A percentile compares a stretch with the other conserved stretches of the same genome.
These are phyloP conservation scores for Caryocar brasiliense DNA, from an alignment of 441 rosid genomes.

Conservation along the genomic window DNA sequence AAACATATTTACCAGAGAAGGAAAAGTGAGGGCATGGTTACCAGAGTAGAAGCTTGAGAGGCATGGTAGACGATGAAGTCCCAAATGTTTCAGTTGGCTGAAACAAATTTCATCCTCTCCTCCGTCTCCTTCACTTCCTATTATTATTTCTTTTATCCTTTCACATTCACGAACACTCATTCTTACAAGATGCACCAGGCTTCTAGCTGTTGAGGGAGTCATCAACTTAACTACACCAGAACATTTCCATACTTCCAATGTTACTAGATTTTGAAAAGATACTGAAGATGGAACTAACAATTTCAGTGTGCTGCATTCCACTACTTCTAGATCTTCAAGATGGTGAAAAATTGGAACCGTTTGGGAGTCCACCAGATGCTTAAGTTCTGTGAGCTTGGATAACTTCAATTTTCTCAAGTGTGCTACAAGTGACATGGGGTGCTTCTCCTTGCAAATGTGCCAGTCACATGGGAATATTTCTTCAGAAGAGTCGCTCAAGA, in stretches of 20 bases:
- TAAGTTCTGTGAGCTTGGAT: neutral
- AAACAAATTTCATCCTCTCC: neutral
- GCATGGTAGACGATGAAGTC: slow-evolving; percentile 1
- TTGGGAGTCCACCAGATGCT: slow-evolving; percentile 3
- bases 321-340: slow-evolving; percentile 3
- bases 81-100: neutral
- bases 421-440: neutral
- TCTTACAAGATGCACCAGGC: slow-evolving; percentile 2
- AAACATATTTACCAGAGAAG: neutral
- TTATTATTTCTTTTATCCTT: neutral
- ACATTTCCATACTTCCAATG: neutral
- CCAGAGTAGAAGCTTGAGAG: slow-evolving; percentile 15
- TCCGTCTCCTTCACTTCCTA: neutral
- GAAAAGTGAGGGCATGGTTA: slow-evolving; percentile 8
- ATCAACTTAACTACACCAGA: neutral
- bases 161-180: neutral
- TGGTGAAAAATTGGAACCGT: neutral
- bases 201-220: slow-evolving; percentile 7
- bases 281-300: neutral
- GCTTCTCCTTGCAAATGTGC: neutral
- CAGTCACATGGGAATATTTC: neutral
- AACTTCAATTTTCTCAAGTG: slow-evolving; percentile 2
- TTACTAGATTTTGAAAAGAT: slow-evolving; percentile 1
- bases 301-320: slow-evolving; percentile 7
- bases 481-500: neutral